Base-by-base conservation (phyloP, 345 rosid genomes). In the Eucalyptus erythrocorys region DNA sequence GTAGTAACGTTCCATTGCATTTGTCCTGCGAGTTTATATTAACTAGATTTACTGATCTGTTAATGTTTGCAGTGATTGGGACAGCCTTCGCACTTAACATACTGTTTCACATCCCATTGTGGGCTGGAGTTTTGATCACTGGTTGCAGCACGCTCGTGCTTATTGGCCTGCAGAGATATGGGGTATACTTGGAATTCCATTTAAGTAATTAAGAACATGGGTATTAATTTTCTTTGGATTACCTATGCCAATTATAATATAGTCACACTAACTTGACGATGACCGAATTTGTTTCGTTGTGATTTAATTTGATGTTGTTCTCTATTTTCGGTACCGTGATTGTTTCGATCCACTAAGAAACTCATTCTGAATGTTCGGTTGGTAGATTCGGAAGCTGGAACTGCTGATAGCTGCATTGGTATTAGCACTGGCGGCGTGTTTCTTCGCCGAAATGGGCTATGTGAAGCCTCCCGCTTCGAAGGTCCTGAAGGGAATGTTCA, bases 81-180 rank as follows among this genome's bases (percentile, higher is more conserved):
- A 94, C 96, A 85, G 95, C 97, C 10, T 95, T 94, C 88, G 97
- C 92, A 13, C 86, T 96, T 26, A 93, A 95, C 53, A 92, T 95
- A 49, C 53, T 94, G 86, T 90, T 94, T n/a, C 61, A 92, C 85
- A 89, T 95, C 90, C 96, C 95, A 7, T 90, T 94, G 4, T 93
- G 95, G 95, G 89, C 61, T 48, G 97, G 97, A 80, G 97, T 94
- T 90, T 91, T 95, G 13, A 71, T 88, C 34, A 94, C 96, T 11
- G 96, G 97, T 27, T 57, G 76, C 5, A 94, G 95, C 91, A 95
- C 96, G 85, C 94, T 95, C 59, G 49, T 95, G n/a, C 93, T 95
- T 26, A 93, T 95, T 55, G 91, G 95, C 90, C 91, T 95, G 89
- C 96, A 94, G 88, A 92, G 85, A 95, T 95, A 93, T n/a, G 97